Evolutionary conservation across 352 stramenopile genomes (phyloP).

Genomic region (Thalassiosira livingstoniorum): DNA sequence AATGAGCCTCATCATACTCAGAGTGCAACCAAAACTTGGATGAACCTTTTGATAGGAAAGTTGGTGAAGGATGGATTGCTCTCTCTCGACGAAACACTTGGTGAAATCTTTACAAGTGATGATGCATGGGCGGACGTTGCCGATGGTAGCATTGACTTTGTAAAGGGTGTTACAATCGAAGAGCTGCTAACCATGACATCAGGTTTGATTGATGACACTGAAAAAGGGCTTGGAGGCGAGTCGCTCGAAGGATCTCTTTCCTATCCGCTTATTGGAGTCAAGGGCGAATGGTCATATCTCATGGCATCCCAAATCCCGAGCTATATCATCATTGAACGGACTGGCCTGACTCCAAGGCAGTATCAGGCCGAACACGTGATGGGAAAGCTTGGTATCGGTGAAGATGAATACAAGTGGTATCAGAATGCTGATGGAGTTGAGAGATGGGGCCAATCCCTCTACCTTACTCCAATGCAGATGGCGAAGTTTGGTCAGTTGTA

Average conservation of each 20-base stretch:
- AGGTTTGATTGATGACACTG: slow-evolving; percentile 1
- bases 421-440: slow-evolving; percentile 28
- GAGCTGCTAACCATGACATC: slow-evolving; percentile 21
- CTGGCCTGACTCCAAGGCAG: slow-evolving; percentile 21
- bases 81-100: slow-evolving; percentile 24
- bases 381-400: slow-evolving; percentile 19
- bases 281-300: slow-evolving; percentile 20
- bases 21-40: slow-evolving; percentile 40
- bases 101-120: slow-evolving; percentile 16
- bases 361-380: slow-evolving; percentile 23
- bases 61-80: slow-evolving; percentile 15
- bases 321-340: slow-evolving; percentile 23
- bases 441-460: slow-evolving; percentile 4
- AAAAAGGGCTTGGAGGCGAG: slow-evolving; percentile 18
- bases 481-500: slow-evolving; percentile 33
- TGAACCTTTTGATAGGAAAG: slow-evolving; percentile 23
- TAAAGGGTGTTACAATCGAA: slow-evolving; percentile 29
- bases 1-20: too few species aligned
- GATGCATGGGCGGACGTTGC: slow-evolving; percentile 20
- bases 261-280: slow-evolving; percentile 12
- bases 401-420: slow-evolving; percentile 39
- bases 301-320: slow-evolving; percentile 22
- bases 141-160: slow-evolving; percentile 7
- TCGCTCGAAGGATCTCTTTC: slow-evolving; percentile 18
- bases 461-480: slow-evolving; percentile 10